These are phyloP conservation scores for Russula vinacea DNA, from an alignment of 768 basidiomycete species.

Conservation along the genomic window DNA sequence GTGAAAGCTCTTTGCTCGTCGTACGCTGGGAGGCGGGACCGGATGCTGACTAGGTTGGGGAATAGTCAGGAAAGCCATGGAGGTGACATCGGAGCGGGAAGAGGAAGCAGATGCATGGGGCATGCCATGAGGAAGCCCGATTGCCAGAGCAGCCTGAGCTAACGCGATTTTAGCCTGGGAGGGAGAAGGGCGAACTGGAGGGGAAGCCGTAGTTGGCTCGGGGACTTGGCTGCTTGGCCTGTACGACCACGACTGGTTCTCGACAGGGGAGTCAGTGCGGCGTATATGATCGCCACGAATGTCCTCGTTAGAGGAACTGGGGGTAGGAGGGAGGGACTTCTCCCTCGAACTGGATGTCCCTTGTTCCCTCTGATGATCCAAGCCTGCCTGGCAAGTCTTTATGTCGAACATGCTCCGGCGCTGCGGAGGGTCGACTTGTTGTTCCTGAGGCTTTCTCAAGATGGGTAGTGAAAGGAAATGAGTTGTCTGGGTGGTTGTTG, in stretches of 20 bases:
- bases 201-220: background rate
- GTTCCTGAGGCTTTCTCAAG: slow-evolving; percentile 55
- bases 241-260: slow-evolving; percentile 3
- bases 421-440: slow-evolving; percentile 33
- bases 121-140: slow-evolving; percentile 56
- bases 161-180: slow-evolving; percentile 42
- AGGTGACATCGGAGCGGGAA: slow-evolving; percentile 48
- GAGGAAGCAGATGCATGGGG: slow-evolving; percentile 43
- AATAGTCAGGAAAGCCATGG: slow-evolving; percentile 43
- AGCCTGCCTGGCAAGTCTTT: slow-evolving; percentile 33
- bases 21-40: slow-evolving; percentile 34
- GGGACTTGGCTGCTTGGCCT: slow-evolving; percentile 2
- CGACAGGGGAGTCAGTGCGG: background rate
- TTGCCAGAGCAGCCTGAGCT: slow-evolving; percentile 55
- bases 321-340: slow-evolving; percentile 39
- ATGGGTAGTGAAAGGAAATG: slow-evolving; percentile 66
- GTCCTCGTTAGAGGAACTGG: slow-evolving; percentile 30
- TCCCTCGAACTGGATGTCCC: slow-evolving; percentile 21
- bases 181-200: slow-evolving; percentile 21
- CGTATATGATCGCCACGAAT: slow-evolving; percentile 13
- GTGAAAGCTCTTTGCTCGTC: slow-evolving; percentile 54
- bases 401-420: slow-evolving; percentile 35
- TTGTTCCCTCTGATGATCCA: slow-evolving; percentile 11
- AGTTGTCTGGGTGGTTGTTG: slow-evolving; percentile 40
- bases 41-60: slow-evolving; percentile 30